phyloP scores from a whole-genome alignment of 208 protist genomes.

The Porcisia deanei region DNA sequence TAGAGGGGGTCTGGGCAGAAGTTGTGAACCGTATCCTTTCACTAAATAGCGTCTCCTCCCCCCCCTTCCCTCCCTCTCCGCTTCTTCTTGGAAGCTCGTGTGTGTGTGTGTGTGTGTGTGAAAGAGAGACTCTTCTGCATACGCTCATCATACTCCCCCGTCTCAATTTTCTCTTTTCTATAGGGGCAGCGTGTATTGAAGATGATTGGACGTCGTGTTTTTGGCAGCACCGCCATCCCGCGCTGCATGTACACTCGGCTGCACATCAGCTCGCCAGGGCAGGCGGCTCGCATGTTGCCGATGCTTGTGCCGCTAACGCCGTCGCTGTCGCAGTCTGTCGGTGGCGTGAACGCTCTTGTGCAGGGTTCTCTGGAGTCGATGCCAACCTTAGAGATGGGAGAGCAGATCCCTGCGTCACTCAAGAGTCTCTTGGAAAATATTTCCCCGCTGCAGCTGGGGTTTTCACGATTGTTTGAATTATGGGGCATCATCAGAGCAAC shows the following conservation, averaged over 20 bases:
- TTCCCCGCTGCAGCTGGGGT: constrained; percentile 46
- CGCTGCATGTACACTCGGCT: constrained; percentile 72
- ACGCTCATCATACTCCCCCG: neutral
- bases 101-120: neutral
- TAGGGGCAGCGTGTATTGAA: neutral
- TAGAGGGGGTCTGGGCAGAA: too few relatives aligned
- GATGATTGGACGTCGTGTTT: constrained; percentile 80
- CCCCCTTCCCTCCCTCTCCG: too few relatives aligned
- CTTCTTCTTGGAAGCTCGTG: neutral
- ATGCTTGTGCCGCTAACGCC: constrained; percentile 52
- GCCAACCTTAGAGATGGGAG: constrained; percentile 26
- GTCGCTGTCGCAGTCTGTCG: constrained; percentile 22
- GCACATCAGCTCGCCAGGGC: constrained; percentile 60
- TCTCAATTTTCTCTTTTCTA: neutral
- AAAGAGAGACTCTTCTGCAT: neutral
- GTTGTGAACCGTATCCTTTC: too few relatives aligned
- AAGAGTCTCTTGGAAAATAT: constrained; percentile 54
- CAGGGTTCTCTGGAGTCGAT: constrained; percentile 19
- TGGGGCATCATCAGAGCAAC: constrained; percentile 68
- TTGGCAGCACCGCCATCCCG: constrained; percentile 73
- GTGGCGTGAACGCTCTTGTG: constrained; percentile 14
- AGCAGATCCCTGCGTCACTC: constrained; percentile 45
- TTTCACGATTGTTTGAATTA: constrained; percentile 86
- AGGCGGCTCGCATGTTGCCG: constrained; percentile 67
- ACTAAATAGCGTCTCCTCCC: neutral